Percentiles rank a stretch among this genome's conserved stretches.
Conservation (phyloP, 192 early-diverging fungal species). For the Mortierella antarctica region DNA sequence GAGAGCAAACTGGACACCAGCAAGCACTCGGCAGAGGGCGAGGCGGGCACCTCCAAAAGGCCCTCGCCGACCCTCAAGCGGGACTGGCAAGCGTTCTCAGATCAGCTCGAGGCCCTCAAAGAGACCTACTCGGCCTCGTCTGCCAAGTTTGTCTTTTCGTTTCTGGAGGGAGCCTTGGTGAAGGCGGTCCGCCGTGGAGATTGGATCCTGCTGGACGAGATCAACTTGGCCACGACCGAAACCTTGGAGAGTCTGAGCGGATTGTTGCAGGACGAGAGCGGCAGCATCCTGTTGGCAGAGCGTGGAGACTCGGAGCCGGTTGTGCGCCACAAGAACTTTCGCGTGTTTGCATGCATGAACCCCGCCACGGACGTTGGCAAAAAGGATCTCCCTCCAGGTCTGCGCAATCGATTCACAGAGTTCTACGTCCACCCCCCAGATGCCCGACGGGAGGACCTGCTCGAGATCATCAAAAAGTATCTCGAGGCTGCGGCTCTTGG, state of each 20-base stretch:
- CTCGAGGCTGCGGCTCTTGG: slow-evolving; percentile 68
- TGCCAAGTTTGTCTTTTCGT: slow-evolving; percentile 86
- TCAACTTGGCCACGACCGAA: slow-evolving; percentile 96
- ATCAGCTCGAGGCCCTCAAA: slow-evolving; percentile 74
- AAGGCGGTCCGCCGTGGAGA: slow-evolving; percentile 90
- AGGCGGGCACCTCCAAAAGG: slow-evolving; percentile 41
- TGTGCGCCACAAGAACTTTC: slow-evolving; percentile 89
- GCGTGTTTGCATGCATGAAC: slow-evolving; percentile 99
- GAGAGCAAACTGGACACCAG: slow-evolving; percentile 56
- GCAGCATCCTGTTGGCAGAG: slow-evolving; percentile 90
- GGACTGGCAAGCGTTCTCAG: slow-evolving; percentile 83
- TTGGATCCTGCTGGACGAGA: slow-evolving; percentile 98
- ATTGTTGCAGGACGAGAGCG: slow-evolving; percentile 82
- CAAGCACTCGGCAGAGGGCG: slow-evolving; percentile 40
- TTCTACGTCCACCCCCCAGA: slow-evolving; percentile 96
- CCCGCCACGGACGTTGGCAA: slow-evolving; percentile 99
- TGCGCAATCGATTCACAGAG: slow-evolving; percentile 94
- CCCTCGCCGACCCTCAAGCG: slow-evolving; percentile 59
- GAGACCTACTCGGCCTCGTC: slow-evolving; percentile 69
- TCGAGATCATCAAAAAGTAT: slow-evolving; percentile 84
- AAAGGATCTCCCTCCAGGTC: slow-evolving; percentile 90
- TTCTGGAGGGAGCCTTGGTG: slow-evolving; percentile 94
- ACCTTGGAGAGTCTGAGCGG: slow-evolving; percentile 94
- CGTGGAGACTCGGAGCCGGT: slow-evolving; percentile 90
- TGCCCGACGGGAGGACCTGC: slow-evolving; percentile 79